phyloP scores from a whole-genome alignment of 2,329 filamentous ascomycete species.

The Dothidotthia symphoricarpi region DNA sequence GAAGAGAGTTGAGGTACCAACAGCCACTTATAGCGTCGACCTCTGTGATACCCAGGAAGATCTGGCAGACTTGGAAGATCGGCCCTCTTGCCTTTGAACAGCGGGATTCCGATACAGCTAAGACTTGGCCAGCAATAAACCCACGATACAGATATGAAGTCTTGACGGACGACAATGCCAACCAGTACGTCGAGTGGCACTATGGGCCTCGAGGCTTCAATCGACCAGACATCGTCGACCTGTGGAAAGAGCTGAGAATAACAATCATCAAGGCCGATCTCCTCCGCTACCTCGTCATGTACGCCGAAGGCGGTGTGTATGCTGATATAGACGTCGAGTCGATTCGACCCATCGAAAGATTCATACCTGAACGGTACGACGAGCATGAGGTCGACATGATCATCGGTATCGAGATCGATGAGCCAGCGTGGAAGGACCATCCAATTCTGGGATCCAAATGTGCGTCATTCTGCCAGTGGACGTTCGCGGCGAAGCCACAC shows the following conservation, averaged over 20 bases:
- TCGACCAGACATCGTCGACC: conserved; percentile 53
- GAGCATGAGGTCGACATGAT: conserved; percentile 68
- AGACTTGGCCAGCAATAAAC: conserved; percentile 66
- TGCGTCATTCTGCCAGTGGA: conserved; percentile 72
- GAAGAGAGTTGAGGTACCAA: conserved; percentile 37
- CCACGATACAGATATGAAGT: conserved; percentile 67
- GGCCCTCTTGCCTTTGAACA: conserved; percentile 66
- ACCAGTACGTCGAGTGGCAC: conserved; percentile 66
- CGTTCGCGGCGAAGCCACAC: conserved; percentile 67
- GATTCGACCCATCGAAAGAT: conserved; percentile 53
- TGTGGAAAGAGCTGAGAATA: conserved; percentile 42
- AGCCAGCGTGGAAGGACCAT: conserved; percentile 63
- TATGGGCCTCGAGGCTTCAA: conserved; percentile 65
- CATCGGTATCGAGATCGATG: conserved; percentile 68
- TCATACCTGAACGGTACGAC: conserved; percentile 63
- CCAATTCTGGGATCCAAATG: conserved; percentile 67
- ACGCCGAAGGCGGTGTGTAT: conserved; percentile 62
- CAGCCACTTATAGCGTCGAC: conserved; percentile 27
- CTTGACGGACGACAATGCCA: conserved; percentile 66
- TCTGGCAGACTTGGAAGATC: conserved; percentile 77
- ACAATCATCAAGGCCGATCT: conserved; percentile 68
- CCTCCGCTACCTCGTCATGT: conserved; percentile 66
- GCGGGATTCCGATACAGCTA: conserved; percentile 59
- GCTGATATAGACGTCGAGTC: conserved; percentile 61
- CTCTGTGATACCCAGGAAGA: conserved; percentile 60